Evolutionary conservation across 805 yeast genomes (phyloP).

Genomic region (Lachancea lanzarotensis): DNA sequence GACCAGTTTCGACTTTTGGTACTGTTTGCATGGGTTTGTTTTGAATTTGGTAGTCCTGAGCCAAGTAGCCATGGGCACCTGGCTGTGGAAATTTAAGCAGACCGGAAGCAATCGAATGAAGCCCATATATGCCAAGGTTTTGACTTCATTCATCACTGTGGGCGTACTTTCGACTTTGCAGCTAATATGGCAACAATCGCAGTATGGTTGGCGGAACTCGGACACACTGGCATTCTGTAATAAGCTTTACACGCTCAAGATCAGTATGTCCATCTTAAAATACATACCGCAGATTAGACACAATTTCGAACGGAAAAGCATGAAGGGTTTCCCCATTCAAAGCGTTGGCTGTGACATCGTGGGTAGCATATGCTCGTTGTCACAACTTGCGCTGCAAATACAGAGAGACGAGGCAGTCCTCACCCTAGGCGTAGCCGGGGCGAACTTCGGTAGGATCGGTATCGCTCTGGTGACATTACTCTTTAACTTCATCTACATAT

Average conservation of each 20-base stretch:
- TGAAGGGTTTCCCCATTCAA: conserved; percentile 77
- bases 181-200: conserved; percentile 9
- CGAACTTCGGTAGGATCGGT: conserved; percentile 37
- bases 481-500: conserved; percentile 35
- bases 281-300: conserved; percentile 80
- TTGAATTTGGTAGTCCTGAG: conserved; percentile 37
- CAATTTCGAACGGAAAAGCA: conserved; percentile 70
- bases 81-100: conserved; percentile 32
- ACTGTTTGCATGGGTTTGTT: conserved; percentile 42
- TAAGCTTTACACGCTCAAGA: conserved; percentile 33
- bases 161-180: conserved; percentile 13
- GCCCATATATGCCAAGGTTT: conserved; percentile 18
- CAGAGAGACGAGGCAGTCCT: conserved; percentile 18
- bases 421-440: conserved; percentile 20
- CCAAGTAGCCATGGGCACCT: conserved; percentile 35
- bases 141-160: conserved; percentile 13
- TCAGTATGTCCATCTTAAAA: conserved; percentile 43
- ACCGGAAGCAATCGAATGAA: conserved; percentile 18
- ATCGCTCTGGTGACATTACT: conserved; percentile 34
- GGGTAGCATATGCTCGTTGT: conserved; percentile 33
- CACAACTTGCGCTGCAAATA: conserved; percentile 23
- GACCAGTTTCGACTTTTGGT: conserved; percentile 40
- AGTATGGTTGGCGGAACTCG: conserved; percentile 20
- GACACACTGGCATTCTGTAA: conserved; percentile 23
- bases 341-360: conserved; percentile 33